Conservation (phyloP, 2,329 filamentous ascomycete species). For the Ceratocystis smalleyi region DNA sequence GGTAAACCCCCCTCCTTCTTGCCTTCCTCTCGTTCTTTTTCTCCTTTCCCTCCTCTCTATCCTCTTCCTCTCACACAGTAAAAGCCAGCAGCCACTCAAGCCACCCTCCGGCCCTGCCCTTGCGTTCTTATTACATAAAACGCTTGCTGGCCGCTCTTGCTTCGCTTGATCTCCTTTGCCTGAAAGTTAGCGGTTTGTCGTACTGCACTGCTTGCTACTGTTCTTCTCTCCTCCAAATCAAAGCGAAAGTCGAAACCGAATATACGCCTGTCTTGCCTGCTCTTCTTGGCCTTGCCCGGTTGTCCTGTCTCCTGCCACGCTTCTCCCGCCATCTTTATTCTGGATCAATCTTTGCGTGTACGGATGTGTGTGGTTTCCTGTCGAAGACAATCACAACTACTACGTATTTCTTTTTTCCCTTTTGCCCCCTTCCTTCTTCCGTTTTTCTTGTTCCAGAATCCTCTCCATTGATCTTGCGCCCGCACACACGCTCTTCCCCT, state of each 20-base stretch:
- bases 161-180: not conserved
- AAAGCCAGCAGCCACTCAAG: not conserved
- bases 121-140: constrained; percentile 19
- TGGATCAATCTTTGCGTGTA: too few relatives aligned
- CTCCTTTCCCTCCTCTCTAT: too few relatives aligned
- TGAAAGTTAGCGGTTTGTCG: not conserved
- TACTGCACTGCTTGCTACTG: not conserved
- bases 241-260: too few relatives aligned
- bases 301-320: not conserved
- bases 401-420: constrained; percentile 2
- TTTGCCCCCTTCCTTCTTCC: not conserved
- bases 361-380: constrained; percentile 6
- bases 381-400: constrained; percentile 13
- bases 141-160: constrained; percentile 13
- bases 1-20: not conserved
- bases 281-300: not conserved
- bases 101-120: constrained; percentile 1
- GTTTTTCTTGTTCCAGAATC: constrained; percentile 20
- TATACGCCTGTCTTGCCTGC: not conserved
- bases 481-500: constrained; percentile 24
- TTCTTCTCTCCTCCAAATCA: too few relatives aligned
- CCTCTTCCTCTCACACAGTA: not conserved
- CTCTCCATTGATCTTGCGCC: constrained; percentile 22
- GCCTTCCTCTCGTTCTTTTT: too few relatives aligned
- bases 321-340: not conserved